Conservation (phyloP, 176 grass and related monocot species). For the Bromus sterilis region DNA sequence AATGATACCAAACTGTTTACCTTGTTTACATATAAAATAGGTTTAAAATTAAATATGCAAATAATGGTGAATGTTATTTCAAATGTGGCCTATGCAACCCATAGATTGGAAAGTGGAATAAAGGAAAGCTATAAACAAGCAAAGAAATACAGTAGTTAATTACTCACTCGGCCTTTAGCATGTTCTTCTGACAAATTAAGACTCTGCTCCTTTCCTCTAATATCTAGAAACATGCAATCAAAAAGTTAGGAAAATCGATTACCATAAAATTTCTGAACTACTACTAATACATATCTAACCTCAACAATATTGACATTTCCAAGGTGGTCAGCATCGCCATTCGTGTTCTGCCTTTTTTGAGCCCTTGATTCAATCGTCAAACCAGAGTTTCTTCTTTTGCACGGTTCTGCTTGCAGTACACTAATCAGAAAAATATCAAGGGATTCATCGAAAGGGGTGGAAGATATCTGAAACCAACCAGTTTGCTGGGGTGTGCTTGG, state of each 20-base stretch:
- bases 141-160: background rate
- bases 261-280: background rate
- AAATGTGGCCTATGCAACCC: background rate
- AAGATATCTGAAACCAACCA: constrained; percentile 30
- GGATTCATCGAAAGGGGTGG: background rate
- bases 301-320: background rate
- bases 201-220: background rate
- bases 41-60: background rate
- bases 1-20: background rate
- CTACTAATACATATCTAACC: background rate
- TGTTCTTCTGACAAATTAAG: background rate
- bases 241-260: background rate
- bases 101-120: background rate
- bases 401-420: constrained; percentile 1
- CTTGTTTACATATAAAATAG: background rate
- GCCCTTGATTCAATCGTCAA: background rate
- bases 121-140: background rate
- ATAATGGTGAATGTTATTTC: background rate
- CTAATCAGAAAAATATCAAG: constrained; percentile 24
- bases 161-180: constrained; percentile 25
- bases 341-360: background rate
- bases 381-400: background rate
- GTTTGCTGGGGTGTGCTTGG: constrained; percentile 3
- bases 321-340: background rate
- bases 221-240: background rate